Evolutionary conservation across 306 rosid species (phyloP).

Genomic region (Castanopsis chinensis): DNA sequence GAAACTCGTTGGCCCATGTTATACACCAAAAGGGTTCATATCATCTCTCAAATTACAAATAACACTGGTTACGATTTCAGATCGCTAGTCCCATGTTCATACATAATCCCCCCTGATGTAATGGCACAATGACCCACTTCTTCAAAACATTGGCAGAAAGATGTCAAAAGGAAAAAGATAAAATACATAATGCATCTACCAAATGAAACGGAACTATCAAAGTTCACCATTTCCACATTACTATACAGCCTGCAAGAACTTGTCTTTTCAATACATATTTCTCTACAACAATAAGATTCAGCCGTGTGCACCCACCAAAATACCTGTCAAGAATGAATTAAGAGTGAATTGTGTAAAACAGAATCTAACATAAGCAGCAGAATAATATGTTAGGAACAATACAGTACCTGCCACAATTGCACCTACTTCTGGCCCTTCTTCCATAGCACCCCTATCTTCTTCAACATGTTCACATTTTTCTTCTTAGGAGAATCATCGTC

Average conservation of each 20-base stretch:
- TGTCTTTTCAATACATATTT: background rate
- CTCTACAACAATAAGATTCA: background rate
- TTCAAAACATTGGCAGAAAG: background rate
- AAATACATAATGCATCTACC: background rate
- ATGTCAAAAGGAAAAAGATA: background rate
- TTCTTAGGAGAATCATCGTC: constrained; percentile 87
- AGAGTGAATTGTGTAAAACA: background rate
- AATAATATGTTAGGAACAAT: background rate
- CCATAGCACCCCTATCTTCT: constrained; percentile 95
- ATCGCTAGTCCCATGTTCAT: background rate
- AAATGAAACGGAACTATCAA: background rate
- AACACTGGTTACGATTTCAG: background rate
- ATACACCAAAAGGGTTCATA: background rate
- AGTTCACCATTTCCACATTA: constrained; percentile 12
- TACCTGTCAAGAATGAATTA: constrained; percentile 9
- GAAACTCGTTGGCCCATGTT: background rate
- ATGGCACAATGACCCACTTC: background rate
- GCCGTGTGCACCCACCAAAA: background rate
- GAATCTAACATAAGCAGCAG: background rate
- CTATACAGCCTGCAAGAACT: constrained; percentile 27
- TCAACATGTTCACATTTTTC: constrained; percentile 82
- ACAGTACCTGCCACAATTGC: constrained; percentile 12
- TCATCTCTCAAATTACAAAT: background rate
- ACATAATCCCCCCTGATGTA: background rate
- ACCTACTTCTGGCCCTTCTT: constrained; percentile 67